Evolutionary conservation across 805 yeast genomes (phyloP).

Genomic region (Nakazawaea holstii): DNA sequence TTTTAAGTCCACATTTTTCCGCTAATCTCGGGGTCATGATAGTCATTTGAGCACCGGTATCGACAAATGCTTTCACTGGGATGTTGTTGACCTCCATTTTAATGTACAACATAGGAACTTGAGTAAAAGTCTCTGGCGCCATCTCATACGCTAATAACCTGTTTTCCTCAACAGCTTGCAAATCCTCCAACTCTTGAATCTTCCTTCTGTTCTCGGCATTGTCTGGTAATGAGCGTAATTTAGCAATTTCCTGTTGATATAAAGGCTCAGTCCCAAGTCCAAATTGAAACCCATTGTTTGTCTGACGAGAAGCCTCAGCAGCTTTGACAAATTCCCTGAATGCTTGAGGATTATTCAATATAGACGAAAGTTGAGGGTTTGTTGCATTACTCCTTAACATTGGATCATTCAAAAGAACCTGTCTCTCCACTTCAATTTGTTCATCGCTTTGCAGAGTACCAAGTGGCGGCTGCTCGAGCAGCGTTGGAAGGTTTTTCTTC

Average conservation of each 20-base stretch:
- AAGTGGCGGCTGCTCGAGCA: conserved; percentile 17
- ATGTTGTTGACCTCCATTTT: conserved; percentile 72
- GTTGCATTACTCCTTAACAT: conserved; percentile 5
- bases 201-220: conserved; percentile 62
- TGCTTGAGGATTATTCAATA: conserved; percentile 16
- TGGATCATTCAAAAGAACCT: conserved; percentile 39
- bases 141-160: conserved; percentile 75
- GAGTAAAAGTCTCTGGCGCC: conserved; percentile 84
- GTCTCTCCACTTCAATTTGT: conserved; percentile 45
- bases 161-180: conserved; percentile 75
- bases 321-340: conserved; percentile 25
- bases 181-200: conserved; percentile 62
- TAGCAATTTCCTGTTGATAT: conserved; percentile 5
- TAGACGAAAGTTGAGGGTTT: conserved; percentile 19
- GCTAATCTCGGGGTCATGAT: conserved; percentile 78
- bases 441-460: conserved; percentile 14
- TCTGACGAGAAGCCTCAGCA: conserved; percentile 5
- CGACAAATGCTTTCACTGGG: conserved; percentile 88
- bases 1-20: conserved; percentile 60
- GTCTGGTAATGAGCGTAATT: conserved; percentile 40
- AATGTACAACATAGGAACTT: conserved; percentile 80
- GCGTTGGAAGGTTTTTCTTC: conserved; percentile 22
- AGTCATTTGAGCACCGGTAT: conserved; percentile 92
- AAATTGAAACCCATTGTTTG: not conserved
- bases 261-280: conserved; percentile 7